phyloP scores from a whole-genome alignment of 1,139 yeast genomes.

The Pichia terricola region DNA sequence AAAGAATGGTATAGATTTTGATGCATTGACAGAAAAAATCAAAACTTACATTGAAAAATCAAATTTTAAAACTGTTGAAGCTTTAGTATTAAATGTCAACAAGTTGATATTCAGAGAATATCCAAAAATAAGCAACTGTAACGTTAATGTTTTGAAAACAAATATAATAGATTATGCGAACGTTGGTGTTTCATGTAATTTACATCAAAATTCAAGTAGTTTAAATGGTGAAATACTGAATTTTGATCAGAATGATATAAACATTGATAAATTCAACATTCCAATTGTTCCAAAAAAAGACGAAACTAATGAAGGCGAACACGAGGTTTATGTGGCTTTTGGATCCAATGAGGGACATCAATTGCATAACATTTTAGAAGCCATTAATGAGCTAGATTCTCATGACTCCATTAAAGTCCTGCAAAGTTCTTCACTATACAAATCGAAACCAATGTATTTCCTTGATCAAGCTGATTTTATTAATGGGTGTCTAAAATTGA shows the following conservation, averaged over 20 bases:
- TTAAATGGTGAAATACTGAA: conserved; percentile 26
- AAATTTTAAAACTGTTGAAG: conserved; percentile 86
- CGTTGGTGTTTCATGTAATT: conserved; percentile 66
- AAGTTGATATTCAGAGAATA: conserved; percentile 35
- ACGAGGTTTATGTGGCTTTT: conserved; percentile 69
- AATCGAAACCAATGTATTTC: conserved; percentile 88
- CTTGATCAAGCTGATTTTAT: conserved; percentile 72
- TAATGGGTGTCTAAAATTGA: conserved; percentile 73
- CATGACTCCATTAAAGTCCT: conserved; percentile 33
- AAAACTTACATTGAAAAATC: conserved; percentile 54
- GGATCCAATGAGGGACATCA: conserved; percentile 84
- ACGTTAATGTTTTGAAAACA: conserved; percentile 69
- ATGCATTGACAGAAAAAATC: conserved; percentile 4
- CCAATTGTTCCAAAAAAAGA: conserved; percentile 13
- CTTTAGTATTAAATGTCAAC: conserved; percentile 68
- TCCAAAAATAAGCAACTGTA: conserved; percentile 27
- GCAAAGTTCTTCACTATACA: conserved; percentile 68
- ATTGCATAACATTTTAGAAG: conserved; percentile 46
- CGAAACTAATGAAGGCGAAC: conserved; percentile 21
- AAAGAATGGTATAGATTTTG: conserved; percentile 9
- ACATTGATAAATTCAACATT: conserved; percentile 20
- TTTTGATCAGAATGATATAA: conserved; percentile 11
- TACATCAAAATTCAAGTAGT: too few relatives aligned
- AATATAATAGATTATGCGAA: conserved; percentile 81
- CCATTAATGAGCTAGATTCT: conserved; percentile 41